Percentiles rank a stretch among this genome's conserved stretches.
phyloP scores from a whole-genome alignment of 345 rosid genomes.

The Linum trigynum region DNA sequence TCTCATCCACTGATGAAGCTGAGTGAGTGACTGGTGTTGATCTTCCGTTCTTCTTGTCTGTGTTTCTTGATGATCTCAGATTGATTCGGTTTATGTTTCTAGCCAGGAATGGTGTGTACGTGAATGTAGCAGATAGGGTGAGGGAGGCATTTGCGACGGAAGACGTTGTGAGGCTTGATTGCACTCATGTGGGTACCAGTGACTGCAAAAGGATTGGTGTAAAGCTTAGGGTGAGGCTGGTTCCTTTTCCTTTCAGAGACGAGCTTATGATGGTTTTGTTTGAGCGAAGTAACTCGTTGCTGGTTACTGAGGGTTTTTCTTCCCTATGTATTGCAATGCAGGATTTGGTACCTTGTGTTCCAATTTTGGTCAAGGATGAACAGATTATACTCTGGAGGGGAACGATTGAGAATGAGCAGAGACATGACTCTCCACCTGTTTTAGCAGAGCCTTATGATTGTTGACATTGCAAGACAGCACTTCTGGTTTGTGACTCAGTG shows the following conservation, averaged over 20 bases:
- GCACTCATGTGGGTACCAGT: constrained; percentile 63
- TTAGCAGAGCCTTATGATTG: neutral
- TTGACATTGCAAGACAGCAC: neutral
- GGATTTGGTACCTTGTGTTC: constrained; percentile 84
- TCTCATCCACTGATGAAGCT: constrained; percentile 60
- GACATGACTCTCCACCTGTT: constrained; percentile 2
- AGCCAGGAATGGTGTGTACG: constrained; percentile 94
- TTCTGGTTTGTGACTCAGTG: neutral
- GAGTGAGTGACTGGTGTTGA: constrained; percentile 33
- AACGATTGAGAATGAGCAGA: constrained; percentile 14
- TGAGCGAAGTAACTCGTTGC: neutral
- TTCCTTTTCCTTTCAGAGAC: neutral
- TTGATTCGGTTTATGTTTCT: constrained; percentile 10
- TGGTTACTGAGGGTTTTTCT: constrained; percentile 3
- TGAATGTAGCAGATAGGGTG: constrained; percentile 63
- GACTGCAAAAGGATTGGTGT: constrained; percentile 86
- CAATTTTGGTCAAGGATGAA: constrained; percentile 76
- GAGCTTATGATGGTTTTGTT: neutral
- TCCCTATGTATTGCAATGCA: constrained; percentile 20
- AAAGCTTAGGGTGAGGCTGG: constrained; percentile 47
- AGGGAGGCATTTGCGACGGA: constrained; percentile 51
- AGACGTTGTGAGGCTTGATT: constrained; percentile 74
- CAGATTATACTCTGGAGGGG: constrained; percentile 88
- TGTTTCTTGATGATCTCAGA: constrained; percentile 1
- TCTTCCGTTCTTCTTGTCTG: neutral